These are phyloP conservation scores for Globisporangium yorkense DNA, from an alignment of 352 stramenopile genomes.

Conservation along the genomic window DNA sequence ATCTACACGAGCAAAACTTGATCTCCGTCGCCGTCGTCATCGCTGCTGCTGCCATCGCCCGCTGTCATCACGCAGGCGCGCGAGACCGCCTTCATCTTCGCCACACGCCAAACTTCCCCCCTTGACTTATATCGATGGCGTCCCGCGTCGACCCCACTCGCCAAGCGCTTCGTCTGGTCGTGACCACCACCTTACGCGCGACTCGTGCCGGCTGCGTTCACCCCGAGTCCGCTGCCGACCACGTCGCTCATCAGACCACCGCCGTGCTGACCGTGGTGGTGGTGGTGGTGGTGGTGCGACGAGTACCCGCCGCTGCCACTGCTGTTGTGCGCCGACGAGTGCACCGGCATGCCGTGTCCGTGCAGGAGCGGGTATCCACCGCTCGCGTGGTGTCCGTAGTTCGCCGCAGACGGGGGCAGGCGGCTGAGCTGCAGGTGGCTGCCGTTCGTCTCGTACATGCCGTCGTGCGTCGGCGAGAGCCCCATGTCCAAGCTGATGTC, in stretches of 20 bases:
- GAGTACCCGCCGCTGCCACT: slow-evolving; percentile 12
- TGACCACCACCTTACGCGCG: slow-evolving; percentile 23
- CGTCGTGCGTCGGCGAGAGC: slow-evolving; percentile 19
- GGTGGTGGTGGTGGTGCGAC: slow-evolving; percentile 28
- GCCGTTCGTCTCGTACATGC: slow-evolving; percentile 25
- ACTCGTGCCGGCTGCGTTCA: slow-evolving; percentile 34
- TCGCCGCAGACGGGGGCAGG: slow-evolving; percentile 3
- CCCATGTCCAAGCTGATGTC: slow-evolving; percentile 78
- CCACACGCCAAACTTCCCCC: slow-evolving; percentile 8
- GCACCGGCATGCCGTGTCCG: slow-evolving; percentile 1
- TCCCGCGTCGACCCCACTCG: slow-evolving; percentile 6
- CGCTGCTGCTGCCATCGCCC: no score
- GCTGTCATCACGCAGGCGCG: no score
- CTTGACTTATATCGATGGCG: slow-evolving; percentile 14
- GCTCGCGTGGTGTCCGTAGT: slow-evolving; percentile 10
- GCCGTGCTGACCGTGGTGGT: slow-evolving; percentile 31
- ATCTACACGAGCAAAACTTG: slow-evolving; percentile 68
- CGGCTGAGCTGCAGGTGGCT: slow-evolving; percentile 9
- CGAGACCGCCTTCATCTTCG: neutral
- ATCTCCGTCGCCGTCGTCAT: slow-evolving; percentile 5
- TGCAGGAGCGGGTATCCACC: neutral
- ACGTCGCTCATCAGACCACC: slow-evolving; percentile 27
- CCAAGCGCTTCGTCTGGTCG: slow-evolving; percentile 2
- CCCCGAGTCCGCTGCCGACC: slow-evolving; percentile 25
- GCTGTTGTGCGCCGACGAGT: neutral